Conservation (phyloP, 2,329 filamentous ascomycete genomes). For the Ilyonectria mors-panacis region DNA sequence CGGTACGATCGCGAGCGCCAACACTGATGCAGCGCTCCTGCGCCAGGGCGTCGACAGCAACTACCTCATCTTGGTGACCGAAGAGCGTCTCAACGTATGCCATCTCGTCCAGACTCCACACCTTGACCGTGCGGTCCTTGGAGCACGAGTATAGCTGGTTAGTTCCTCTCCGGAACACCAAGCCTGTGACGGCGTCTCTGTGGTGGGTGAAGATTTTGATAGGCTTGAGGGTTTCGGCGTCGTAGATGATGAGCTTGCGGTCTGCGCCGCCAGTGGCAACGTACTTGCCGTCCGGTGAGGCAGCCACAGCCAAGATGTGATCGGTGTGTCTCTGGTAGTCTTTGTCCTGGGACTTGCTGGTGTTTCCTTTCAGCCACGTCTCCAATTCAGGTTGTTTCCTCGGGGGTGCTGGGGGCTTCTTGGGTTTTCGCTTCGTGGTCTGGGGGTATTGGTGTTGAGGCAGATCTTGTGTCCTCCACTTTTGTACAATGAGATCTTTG, state of each 20-base stretch:
- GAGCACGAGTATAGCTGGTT: slow-evolving; percentile 95
- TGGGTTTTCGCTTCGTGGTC: slow-evolving; percentile 70
- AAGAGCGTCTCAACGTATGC: slow-evolving; percentile 97
- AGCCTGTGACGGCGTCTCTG: slow-evolving; percentile 85
- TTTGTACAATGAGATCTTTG: slow-evolving; percentile 87
- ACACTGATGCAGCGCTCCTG: slow-evolving; percentile 93
- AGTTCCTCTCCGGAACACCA: slow-evolving; percentile 88
- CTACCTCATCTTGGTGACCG: slow-evolving; percentile 92
- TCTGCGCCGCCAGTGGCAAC: slow-evolving; percentile 93
- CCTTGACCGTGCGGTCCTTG: slow-evolving; percentile 93
- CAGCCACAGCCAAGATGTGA: slow-evolving; percentile 86
- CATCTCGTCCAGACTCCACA: slow-evolving; percentile 92
- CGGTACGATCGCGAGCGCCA: slow-evolving; percentile 91
- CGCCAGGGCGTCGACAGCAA: slow-evolving; percentile 85
- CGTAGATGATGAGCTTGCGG: slow-evolving; percentile 88
- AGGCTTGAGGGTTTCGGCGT: slow-evolving; percentile 83
- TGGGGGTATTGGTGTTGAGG: slow-evolving; percentile 73
- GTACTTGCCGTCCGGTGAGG: slow-evolving; percentile 90
- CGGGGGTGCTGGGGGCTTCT: slow-evolving; percentile 71
- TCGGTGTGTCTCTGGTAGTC: slow-evolving; percentile 83
- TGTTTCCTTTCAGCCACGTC: slow-evolving; percentile 74
- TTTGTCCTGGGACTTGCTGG: slow-evolving; percentile 72
- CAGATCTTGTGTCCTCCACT: slow-evolving; percentile 86
- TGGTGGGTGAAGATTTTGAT: slow-evolving; percentile 92
- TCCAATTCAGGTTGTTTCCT: slow-evolving; percentile 75